Percentiles rank a stretch among this genome's conserved stretches.
Evolutionary conservation across 176 grass and related monocot species (phyloP).

Genomic region (Luzula sylvatica): DNA sequence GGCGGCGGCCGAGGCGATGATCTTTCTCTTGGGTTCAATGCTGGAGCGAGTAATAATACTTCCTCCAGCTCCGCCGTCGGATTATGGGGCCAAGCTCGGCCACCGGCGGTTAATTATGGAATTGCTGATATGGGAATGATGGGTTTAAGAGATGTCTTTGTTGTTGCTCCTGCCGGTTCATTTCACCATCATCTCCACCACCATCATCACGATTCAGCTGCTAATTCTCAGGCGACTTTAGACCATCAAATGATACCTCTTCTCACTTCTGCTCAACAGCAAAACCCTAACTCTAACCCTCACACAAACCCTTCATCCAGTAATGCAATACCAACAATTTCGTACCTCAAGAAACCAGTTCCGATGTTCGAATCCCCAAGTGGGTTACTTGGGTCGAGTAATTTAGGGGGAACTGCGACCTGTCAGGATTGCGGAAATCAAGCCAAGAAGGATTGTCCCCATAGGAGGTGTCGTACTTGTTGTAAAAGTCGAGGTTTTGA

Average conservation of each 20-base stretch:
- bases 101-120: slow-evolving; percentile 45
- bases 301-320: background rate
- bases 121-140: slow-evolving; percentile 47
- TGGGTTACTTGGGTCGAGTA: slow-evolving; percentile 17
- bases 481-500: slow-evolving; percentile 82
- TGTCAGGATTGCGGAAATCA: slow-evolving; percentile 91
- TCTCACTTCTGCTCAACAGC: slow-evolving; percentile 33
- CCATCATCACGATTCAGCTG: slow-evolving; percentile 35
- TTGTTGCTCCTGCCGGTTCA: slow-evolving; percentile 42
- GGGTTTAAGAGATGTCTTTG: slow-evolving; percentile 38
- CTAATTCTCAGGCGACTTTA: background rate
- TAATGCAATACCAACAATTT: slow-evolving; percentile 23
- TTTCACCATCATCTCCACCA: slow-evolving; percentile 39
- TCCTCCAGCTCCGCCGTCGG: slow-evolving; percentile 22
- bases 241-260: slow-evolving; percentile 55
- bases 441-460: slow-evolving; percentile 74
- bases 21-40: slow-evolving; percentile 94
- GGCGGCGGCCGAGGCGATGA: slow-evolving; percentile 44
- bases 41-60: slow-evolving; percentile 27
- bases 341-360: slow-evolving; percentile 44
- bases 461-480: slow-evolving; percentile 68
- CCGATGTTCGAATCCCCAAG: slow-evolving; percentile 32
- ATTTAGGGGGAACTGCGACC: slow-evolving; percentile 18
- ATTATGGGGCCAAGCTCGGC: slow-evolving; percentile 31
- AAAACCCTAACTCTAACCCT: slow-evolving; percentile 33